Conservation (phyloP, 2,329 filamentous ascomycete species). For the Hypoxylon sp. region DNA sequence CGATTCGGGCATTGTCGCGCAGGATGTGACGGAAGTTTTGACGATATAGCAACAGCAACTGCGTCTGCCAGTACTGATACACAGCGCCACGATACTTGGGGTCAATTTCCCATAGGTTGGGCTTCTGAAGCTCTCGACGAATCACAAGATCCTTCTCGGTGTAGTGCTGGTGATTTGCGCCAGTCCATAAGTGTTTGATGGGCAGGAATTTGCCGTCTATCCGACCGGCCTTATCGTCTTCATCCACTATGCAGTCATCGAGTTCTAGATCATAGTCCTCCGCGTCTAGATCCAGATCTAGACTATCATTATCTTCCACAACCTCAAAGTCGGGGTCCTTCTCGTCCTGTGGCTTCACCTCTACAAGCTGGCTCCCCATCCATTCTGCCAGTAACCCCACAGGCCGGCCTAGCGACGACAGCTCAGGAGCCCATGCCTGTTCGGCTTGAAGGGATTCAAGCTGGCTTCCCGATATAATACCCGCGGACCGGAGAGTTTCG, state of each 20-base stretch:
- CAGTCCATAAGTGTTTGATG: slow-evolving; percentile 61
- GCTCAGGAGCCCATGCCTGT: slow-evolving; percentile 51
- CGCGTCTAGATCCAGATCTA: slow-evolving; percentile 72
- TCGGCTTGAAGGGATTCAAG: slow-evolving; percentile 71
- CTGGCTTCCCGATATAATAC: slow-evolving; percentile 75
- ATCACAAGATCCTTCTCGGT: slow-evolving; percentile 50
- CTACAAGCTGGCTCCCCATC: slow-evolving; percentile 68
- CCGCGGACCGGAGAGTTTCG: slow-evolving; percentile 66
- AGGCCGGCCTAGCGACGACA: slow-evolving; percentile 42
- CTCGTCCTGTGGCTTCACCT: slow-evolving; percentile 38
- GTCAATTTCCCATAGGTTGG: slow-evolving; percentile 74
- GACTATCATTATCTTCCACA: slow-evolving; percentile 63
- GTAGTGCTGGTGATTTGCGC: slow-evolving; percentile 49
- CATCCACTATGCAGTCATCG: slow-evolving; percentile 55
- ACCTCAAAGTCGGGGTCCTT: slow-evolving; percentile 50
- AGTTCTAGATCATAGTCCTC: slow-evolving; percentile 63
- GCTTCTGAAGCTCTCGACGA: slow-evolving; percentile 57
- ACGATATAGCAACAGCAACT: slow-evolving; percentile 65
- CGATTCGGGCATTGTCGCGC: slow-evolving; percentile 64
- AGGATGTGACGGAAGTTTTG: slow-evolving; percentile 65
- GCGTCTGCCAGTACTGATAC: slow-evolving; percentile 75
- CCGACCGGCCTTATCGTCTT: slow-evolving; percentile 56
- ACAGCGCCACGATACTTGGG: slow-evolving; percentile 70
- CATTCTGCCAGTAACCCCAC: slow-evolving; percentile 65
- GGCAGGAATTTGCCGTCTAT: slow-evolving; percentile 63